These are phyloP conservation scores for Paracoccidioides brasiliensis DNA, from an alignment of 2,329 filamentous ascomycete species.

Conservation along the genomic window DNA sequence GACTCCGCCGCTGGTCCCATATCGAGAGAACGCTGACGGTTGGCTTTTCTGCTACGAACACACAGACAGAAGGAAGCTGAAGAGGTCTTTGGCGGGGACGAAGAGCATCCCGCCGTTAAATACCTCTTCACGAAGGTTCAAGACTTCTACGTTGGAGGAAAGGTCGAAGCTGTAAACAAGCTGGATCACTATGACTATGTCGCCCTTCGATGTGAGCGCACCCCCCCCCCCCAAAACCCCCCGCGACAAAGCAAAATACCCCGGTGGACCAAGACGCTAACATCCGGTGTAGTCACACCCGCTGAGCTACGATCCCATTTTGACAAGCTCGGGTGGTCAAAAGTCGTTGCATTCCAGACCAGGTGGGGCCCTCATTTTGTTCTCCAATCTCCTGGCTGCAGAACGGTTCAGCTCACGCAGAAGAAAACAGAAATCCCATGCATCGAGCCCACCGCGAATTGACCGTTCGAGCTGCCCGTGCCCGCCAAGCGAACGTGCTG, in stretches of 20 bases:
- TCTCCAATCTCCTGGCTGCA: neutral
- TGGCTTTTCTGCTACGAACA: slow-evolving; percentile 7
- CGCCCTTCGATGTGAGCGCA: slow-evolving; percentile 67
- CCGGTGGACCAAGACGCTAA: neutral
- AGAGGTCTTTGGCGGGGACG: slow-evolving; percentile 86
- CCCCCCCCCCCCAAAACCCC: neutral
- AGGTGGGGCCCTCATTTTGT: slow-evolving; percentile 20
- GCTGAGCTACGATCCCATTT: slow-evolving; percentile 92
- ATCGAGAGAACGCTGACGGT: neutral
- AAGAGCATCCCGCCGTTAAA: slow-evolving; percentile 82
- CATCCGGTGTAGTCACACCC: slow-evolving; percentile 55
- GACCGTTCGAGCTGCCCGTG: slow-evolving; percentile 90
- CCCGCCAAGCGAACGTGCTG: slow-evolving; percentile 93
- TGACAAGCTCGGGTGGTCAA: slow-evolving; percentile 97
- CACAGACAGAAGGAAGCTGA: slow-evolving; percentile 72
- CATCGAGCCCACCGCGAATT: slow-evolving; percentile 96
- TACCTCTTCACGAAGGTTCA: slow-evolving; percentile 70
- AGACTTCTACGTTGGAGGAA: slow-evolving; percentile 90
- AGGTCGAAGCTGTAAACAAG: slow-evolving; percentile 87
- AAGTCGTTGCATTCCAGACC: slow-evolving; percentile 98
- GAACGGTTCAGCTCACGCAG: neutral
- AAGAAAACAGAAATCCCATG: slow-evolving; percentile 67
- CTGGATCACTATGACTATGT: slow-evolving; percentile 99
- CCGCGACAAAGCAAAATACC: neutral
- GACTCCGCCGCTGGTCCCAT: neutral